These are phyloP conservation scores for Fusarium goolgardi DNA, from an alignment of 2,329 filamentous ascomycete genomes.

Conservation along the genomic window DNA sequence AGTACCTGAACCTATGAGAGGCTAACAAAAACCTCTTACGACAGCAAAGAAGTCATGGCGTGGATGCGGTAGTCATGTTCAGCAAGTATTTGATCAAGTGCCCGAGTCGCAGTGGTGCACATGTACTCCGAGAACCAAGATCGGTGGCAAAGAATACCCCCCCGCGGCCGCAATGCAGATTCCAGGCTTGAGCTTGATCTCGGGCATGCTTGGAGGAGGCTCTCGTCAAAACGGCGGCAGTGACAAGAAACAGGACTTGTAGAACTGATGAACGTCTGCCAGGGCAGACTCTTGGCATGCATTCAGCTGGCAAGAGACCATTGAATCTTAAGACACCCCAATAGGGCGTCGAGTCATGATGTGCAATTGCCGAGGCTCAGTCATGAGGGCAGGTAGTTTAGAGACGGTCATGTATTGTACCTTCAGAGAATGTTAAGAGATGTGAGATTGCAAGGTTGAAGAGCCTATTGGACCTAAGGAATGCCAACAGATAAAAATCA, in stretches of 20 bases:
- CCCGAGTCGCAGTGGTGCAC: conserved; percentile 61
- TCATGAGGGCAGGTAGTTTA: background rate
- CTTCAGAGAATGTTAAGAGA: background rate
- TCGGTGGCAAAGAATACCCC: conserved; percentile 60
- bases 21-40: background rate
- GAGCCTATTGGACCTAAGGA: background rate
- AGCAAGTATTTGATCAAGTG: conserved; percentile 57
- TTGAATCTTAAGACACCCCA: conserved; percentile 17
- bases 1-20: background rate
- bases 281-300: background rate
- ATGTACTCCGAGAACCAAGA: conserved; percentile 58
- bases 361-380: conserved; percentile 2
- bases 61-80: conserved; percentile 62
- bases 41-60: conserved; percentile 62
- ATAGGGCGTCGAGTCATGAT: conserved; percentile 24
- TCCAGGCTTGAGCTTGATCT: conserved; percentile 56
- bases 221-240: background rate
- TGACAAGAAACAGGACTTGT: conserved; percentile 41
- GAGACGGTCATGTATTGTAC: background rate
- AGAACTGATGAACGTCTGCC: background rate
- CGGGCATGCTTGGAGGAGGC: conserved; percentile 42
- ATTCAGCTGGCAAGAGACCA: background rate
- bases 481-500: background rate
- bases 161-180: conserved; percentile 56
- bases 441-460: too few species aligned